phyloP scores from a whole-genome alignment of 441 rosid species.

The Euphorbia corollata region DNA sequence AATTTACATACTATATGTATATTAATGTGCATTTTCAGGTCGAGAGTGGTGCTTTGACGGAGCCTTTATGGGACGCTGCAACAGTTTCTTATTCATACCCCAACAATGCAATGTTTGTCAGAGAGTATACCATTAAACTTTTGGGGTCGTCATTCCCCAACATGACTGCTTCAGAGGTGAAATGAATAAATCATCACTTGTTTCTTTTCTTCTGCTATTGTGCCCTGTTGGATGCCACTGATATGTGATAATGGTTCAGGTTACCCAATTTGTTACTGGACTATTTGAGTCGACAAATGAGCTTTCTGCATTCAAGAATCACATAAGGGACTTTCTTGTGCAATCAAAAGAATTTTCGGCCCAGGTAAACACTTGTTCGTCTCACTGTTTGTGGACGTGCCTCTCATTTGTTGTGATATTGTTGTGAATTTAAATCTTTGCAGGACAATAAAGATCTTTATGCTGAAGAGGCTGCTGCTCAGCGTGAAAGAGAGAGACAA shows the following conservation, averaged over 20 bases:
- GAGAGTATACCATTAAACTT: constrained; percentile 88
- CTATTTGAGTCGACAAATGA: constrained; percentile 79
- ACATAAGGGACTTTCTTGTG: constrained; percentile 88
- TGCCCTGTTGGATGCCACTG: constrained; percentile 14
- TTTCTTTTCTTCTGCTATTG: constrained; percentile 5
- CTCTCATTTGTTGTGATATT: neutral
- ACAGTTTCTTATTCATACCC: constrained; percentile 66
- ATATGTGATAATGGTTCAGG: constrained; percentile 40
- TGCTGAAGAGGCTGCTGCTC: constrained; percentile 95
- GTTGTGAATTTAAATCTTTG: neutral
- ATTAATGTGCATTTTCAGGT: constrained; percentile 47
- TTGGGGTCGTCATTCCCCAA: constrained; percentile 94
- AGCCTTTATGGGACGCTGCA: constrained; percentile 90
- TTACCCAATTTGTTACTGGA: constrained; percentile 80
- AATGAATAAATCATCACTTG: neutral
- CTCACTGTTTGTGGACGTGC: neutral
- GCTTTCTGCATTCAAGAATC: constrained; percentile 69
- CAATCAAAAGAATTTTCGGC: constrained; percentile 90
- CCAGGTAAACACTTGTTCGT: constrained; percentile 38
- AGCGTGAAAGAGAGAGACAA: constrained; percentile 81
- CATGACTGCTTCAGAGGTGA: constrained; percentile 88
- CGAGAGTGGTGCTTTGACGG: constrained; percentile 72
- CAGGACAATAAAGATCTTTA: constrained; percentile 98
- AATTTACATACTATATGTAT: neutral
- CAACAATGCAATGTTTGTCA: constrained; percentile 68